Base-by-base conservation (phyloP, 257 asterid species). In the Solanum lycopersicoides region DNA sequence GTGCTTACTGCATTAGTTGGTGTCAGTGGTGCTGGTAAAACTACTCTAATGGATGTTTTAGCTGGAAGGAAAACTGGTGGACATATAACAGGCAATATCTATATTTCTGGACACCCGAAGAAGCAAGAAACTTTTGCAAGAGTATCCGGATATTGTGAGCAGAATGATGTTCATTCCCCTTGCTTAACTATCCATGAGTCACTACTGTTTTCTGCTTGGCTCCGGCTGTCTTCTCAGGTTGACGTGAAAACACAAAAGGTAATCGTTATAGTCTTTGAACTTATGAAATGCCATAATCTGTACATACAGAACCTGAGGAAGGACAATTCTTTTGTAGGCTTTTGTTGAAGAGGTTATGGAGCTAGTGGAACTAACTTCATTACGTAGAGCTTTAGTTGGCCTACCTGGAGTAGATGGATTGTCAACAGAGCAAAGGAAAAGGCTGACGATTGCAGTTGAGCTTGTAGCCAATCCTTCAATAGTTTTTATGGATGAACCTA, bases 61-160 rank as follows among this genome's bases (percentile, higher is more conserved):
- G 96, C 99, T n/a, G 98, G 98, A 75, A 87, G 99, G 88, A 96
- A 96, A 92, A 96, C 98, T 0, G 98, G 98, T 2, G 99, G 99
- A 41, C 92, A 93, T 86, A 93, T 95, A 21, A 91, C 93, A 91
- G 99, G 99, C 84, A 88, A 72, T 12, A 92, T 94, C 83, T 91
- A 90, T 39, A 92, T 96, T 82, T 95, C 97, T 11, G 98, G 99
- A 20, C 95, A 92, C 86, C 96, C 96, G 14, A 96, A 94, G 92
- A 94, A 93, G 89, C 98, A 96, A 89, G 93, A 95, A 90, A 95
- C 99, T 50, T 96, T 96, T 92, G 99, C 99, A 9, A 94, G 98
- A 82, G 84, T 96, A 83, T 96, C 98, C 1, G 99, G 99, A 83
- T 95, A 96, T 86, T 96, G 98, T 90, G 99, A 96, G 85, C 99